Evolutionary conservation across 352 stramenopile genomes (phyloP).

Genomic region (Phytopythium kandeliae): DNA sequence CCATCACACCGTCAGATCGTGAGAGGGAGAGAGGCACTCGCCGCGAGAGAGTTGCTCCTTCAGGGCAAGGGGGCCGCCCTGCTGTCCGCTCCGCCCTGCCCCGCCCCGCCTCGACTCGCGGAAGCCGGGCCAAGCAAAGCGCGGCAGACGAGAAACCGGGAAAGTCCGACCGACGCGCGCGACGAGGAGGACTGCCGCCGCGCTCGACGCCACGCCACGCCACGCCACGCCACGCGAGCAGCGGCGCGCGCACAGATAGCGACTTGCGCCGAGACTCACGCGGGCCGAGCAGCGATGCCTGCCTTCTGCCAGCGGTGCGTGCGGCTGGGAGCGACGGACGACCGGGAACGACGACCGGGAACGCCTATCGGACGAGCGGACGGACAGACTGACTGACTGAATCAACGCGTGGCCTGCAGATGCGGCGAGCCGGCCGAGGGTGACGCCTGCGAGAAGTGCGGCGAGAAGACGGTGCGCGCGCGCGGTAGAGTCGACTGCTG

Average conservation of each 20-base stretch:
- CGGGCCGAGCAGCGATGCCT: conserved; percentile 34
- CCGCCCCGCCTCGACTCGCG: too few relatives aligned
- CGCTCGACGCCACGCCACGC: too few relatives aligned
- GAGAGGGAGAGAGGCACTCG: not conserved
- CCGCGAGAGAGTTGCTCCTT: not conserved
- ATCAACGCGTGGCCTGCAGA: conserved; percentile 11
- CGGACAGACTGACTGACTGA: too few relatives aligned
- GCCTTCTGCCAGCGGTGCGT: conserved; percentile 63
- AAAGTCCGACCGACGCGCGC: not conserved
- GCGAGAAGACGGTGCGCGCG: conserved; percentile 44
- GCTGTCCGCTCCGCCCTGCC: too few relatives aligned
- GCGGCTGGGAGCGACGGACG: not conserved
- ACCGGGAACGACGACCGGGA: too few relatives aligned
- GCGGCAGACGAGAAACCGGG: not conserved
- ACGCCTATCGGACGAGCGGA: too few relatives aligned
- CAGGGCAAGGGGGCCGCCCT: not conserved
- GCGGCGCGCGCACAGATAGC: not conserved
- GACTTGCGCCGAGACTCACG: conserved; percentile 2
- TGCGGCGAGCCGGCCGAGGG: conserved; percentile 57
- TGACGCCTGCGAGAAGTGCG: conserved; percentile 53
- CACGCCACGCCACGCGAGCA: not conserved
- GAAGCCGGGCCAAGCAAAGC: not conserved
- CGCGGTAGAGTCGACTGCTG: too few relatives aligned
- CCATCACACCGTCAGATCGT: not conserved
- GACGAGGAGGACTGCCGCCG: not conserved